These are phyloP conservation scores for Mercurialis annua DNA, from an alignment of 345 rosid genomes.

Conservation along the genomic window DNA sequence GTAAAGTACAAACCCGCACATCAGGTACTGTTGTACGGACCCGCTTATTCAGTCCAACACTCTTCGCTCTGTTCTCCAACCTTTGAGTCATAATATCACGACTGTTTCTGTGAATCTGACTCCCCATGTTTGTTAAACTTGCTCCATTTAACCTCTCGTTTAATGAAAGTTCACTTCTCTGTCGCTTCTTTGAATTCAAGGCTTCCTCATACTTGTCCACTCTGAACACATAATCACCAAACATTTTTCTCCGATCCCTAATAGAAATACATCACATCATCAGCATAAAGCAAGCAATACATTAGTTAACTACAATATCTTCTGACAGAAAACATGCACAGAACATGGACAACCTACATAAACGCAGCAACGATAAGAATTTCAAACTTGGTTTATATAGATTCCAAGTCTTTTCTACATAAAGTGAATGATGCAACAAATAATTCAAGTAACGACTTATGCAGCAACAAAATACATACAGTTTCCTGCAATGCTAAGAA, in stretches of 20 bases:
- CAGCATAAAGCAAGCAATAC: constrained; percentile 2
- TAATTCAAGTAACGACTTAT: background rate
- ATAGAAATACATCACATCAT: constrained; percentile 25
- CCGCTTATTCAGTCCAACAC: constrained; percentile 72
- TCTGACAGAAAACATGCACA: background rate
- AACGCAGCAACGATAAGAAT: background rate
- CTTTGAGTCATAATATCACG: constrained; percentile 56
- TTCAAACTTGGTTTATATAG: background rate
- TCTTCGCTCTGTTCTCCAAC: constrained; percentile 70
- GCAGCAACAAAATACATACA: constrained; percentile 11
- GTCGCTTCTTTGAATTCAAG: constrained; percentile 72
- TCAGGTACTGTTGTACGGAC: constrained; percentile 60
- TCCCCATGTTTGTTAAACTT: constrained; percentile 52
- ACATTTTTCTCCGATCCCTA: constrained; percentile 74
- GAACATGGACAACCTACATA: background rate
- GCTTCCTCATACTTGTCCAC: constrained; percentile 68
- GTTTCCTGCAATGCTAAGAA: too few relatives aligned
- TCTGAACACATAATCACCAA: constrained; percentile 59
- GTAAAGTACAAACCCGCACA: constrained; percentile 66
- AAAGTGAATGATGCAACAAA: background rate
- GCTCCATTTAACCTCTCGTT: constrained; percentile 59
- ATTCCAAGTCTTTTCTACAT: background rate
- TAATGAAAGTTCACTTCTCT: constrained; percentile 50
- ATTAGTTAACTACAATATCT: background rate
- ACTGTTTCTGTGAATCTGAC: constrained; percentile 62